Evolutionary conservation across 2,329 filamentous ascomycete genomes (phyloP).

Genomic region (Fusarium protoensiforme): DNA sequence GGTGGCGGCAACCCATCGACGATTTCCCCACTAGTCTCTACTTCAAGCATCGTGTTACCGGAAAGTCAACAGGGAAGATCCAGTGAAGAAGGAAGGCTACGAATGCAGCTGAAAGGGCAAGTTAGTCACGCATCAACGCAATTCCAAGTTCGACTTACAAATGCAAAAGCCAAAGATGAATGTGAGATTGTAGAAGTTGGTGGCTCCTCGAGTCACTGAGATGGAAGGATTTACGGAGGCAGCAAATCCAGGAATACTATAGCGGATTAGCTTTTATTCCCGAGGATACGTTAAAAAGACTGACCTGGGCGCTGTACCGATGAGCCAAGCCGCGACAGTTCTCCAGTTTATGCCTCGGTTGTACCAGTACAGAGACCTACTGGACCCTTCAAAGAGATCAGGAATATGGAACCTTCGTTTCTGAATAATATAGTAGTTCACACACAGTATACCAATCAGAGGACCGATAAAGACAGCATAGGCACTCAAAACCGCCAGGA

Average conservation of each 20-base stretch:
- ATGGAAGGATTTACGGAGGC: not conserved
- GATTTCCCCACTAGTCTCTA: not conserved
- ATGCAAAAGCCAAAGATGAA: not conserved
- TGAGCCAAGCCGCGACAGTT: not conserved
- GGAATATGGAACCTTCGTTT: not conserved
- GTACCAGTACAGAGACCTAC: not conserved
- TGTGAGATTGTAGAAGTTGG: not conserved
- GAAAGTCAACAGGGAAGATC: not conserved
- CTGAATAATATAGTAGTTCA: not conserved
- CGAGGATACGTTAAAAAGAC: not conserved
- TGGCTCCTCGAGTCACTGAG: not conserved
- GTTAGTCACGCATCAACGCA: not conserved
- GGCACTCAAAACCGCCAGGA: not conserved
- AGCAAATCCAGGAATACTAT: not conserved
- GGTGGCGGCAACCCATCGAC: not conserved
- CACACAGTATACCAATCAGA: not conserved
- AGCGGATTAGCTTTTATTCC: not conserved
- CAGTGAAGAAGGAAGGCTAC: not conserved
- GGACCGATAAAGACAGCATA: not conserved
- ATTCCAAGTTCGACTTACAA: not conserved
- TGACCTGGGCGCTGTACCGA: not conserved
- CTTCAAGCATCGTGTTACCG: not conserved
- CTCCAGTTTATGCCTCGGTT: not conserved
- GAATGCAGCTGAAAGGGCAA: not conserved
- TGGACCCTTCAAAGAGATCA: not conserved